phyloP scores from a whole-genome alignment of 148 eudicot genomes.

The Fagopyrum tataricum region DNA sequence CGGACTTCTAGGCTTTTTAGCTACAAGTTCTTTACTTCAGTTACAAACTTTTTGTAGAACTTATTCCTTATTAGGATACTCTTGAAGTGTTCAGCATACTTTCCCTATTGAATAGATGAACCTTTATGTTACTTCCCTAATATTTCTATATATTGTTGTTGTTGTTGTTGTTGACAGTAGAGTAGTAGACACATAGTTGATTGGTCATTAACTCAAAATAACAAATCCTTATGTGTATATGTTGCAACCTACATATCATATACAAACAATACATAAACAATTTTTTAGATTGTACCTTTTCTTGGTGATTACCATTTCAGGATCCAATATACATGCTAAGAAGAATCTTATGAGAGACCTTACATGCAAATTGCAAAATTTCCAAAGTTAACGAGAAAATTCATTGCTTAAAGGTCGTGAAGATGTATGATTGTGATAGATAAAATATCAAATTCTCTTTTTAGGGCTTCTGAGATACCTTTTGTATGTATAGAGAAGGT shows the following conservation, averaged over 20 bases:
- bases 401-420: neutral
- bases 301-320: neutral
- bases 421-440: neutral
- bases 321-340: neutral
- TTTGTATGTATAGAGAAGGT: neutral
- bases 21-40: neutral
- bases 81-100: neutral
- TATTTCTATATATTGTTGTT: neutral
- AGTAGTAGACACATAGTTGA: neutral
- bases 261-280: neutral
- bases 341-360: neutral
- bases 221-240: neutral
- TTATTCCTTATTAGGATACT: neutral
- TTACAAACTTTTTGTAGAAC: neutral
- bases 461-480: too few relatives aligned
- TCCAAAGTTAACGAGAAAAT: neutral
- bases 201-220: neutral
- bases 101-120: neutral
- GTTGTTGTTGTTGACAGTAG: neutral
- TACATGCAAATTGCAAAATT: neutral
- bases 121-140: neutral
- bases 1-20: neutral
- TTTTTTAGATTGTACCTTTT: neutral
- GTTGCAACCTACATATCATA: neutral
- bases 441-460: neutral